Conservation (phyloP, 352 stramenopile genomes). For the Phytophthora lateralis region DNA sequence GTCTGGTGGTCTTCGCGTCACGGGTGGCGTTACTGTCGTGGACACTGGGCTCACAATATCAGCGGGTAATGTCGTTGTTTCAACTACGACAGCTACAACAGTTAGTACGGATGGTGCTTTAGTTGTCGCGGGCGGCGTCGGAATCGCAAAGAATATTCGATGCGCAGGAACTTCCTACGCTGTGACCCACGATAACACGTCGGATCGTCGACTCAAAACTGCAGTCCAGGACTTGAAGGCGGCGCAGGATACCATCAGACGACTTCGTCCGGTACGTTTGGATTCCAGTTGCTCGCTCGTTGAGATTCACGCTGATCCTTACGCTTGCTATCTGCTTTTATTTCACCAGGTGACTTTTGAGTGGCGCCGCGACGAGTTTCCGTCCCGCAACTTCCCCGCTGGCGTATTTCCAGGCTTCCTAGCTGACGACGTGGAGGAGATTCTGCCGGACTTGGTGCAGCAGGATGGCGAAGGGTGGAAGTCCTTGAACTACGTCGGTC, state of each 20-base stretch:
- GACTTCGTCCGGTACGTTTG: constrained; percentile 47
- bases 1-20: constrained; percentile 17
- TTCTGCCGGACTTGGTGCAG: constrained; percentile 61
- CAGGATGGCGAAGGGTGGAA: constrained; percentile 56
- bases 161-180: constrained; percentile 33
- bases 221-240: constrained; percentile 29
- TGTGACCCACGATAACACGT: constrained; percentile 10
- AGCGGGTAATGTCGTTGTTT: constrained; percentile 23
- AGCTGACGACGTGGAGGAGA: constrained; percentile 62
- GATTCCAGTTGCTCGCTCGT: neutral
- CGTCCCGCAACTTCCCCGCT: constrained; percentile 40
- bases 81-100: constrained; percentile 25
- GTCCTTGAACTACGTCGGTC: constrained; percentile 59
- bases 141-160: constrained; percentile 31
- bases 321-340: constrained; percentile 5
- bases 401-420: constrained; percentile 60
- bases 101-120: constrained; percentile 35
- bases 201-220: constrained; percentile 52
- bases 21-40: constrained; percentile 32
- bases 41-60: constrained; percentile 28
- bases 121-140: constrained; percentile 46
- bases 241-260: constrained; percentile 29
- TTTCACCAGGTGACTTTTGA: constrained; percentile 53
- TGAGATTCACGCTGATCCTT: neutral
- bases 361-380: constrained; percentile 52